These are phyloP conservation scores for Nitzschia sp. DNA, from an alignment of 108 stramenopile genomes.

Conservation along the genomic window DNA sequence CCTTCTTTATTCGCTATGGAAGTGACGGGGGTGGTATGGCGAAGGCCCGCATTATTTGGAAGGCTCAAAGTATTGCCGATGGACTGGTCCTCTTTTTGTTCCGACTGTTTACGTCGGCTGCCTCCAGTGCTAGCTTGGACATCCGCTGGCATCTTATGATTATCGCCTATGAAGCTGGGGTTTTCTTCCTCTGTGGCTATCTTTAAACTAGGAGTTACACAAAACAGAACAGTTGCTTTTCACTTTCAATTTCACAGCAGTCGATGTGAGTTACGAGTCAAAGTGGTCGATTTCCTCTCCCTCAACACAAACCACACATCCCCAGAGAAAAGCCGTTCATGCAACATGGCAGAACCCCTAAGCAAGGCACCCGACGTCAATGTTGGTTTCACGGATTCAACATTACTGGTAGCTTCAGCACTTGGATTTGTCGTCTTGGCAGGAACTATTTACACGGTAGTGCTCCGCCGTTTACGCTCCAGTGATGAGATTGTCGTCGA, in stretches of 20 bases:
- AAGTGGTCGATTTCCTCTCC: too few relatives aligned
- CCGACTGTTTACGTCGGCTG: constrained; percentile 72
- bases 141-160: constrained; percentile 86
- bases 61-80: constrained; percentile 58
- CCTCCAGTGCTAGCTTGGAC: constrained; percentile 74
- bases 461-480: constrained; percentile 33
- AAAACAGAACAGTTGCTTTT: too few relatives aligned
- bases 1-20: constrained; percentile 52
- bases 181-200: constrained; percentile 41
- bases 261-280: too few relatives aligned
- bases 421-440: constrained; percentile 36
- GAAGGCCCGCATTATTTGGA: constrained; percentile 81
- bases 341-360: constrained; percentile 26
- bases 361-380: constrained; percentile 25
- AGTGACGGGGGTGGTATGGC: constrained; percentile 66
- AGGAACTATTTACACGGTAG: constrained; percentile 19
- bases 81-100: constrained; percentile 61
- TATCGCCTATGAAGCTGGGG: constrained; percentile 80
- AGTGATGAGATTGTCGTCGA: constrained; percentile 31
- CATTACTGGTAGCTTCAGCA: constrained; percentile 31
- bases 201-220: too few relatives aligned
- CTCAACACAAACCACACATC: too few relatives aligned
- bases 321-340: too few relatives aligned
- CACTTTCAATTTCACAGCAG: too few relatives aligned
- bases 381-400: constrained; percentile 37